Base-by-base conservation (phyloP, 768 basidiomycete genomes). In the Chalciporus pseudorubinellus region DNA sequence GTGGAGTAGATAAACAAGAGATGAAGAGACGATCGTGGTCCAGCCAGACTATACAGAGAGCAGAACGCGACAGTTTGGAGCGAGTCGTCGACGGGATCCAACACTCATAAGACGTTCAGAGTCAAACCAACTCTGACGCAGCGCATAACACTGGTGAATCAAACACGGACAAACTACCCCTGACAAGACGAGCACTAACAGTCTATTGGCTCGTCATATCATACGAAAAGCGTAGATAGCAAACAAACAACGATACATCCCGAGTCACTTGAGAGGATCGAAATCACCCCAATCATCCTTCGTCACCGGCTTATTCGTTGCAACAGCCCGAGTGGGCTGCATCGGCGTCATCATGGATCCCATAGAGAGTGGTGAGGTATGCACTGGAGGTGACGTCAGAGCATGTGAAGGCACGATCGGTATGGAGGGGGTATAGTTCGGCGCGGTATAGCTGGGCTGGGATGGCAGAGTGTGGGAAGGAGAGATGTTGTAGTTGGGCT, bases 271-370 rank as follows among this genome's bases (percentile, higher is more conserved):
- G 24, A 69, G 67, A 12, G 90, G 90, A 72, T 92, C 90, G 63
- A 92, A 92, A 64, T 89, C 90, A 20, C 81, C 82, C 86, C 87
- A 90, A 52, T 84, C 83, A 56, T 83, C 78, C 59, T 85, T 86
- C 28, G 82, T 77, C 13, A 77, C 58, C 42, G 74, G 77, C 56
- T 82, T 82, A 14, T 74, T 66, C 6, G 73, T 26, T 18, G 63
- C 55, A 61, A 56, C 66, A 36, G 66, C 48, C 53, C 80, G 78
- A 11, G 77, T 70, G 11, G 79, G 74, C 53, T 81, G 81, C 24
- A 78, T 63, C 3, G 89, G 90, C 4, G 79, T 73, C 20, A 91
- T 69, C 46, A 89, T 66, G 40, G 75, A 72, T 22, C 77, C 72
- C 72, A 80, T 80, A 5, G 69, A 52, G n/a, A 61, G 60, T 13